Base-by-base conservation (phyloP, 2,329 filamentous ascomycete species). In the Hortaea werneckii region DNA sequence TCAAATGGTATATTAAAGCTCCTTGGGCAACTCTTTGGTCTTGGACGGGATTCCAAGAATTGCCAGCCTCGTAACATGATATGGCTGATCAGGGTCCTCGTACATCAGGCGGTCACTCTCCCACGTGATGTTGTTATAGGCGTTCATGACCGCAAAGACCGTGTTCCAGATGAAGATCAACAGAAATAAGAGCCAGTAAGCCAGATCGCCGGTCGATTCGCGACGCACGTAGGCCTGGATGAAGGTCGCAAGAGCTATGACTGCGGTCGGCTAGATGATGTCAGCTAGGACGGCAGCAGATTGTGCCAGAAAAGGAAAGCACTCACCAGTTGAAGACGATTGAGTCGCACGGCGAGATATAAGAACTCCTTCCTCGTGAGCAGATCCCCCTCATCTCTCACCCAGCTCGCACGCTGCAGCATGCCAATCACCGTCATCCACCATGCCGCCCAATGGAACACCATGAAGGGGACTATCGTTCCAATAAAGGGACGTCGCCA, bases 81-180 rank as follows among this genome's bases (percentile, higher is more conserved):
- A 59, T 3, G 57, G 52, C 6, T 53, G 53, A 20, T 53, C 51
- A 34, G 55, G 56, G 42, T 61, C 59, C 50, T 61, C 59, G 50
- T 58, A 61, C 44, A 50, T 47, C 20, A 59, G 47, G 3, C 58
- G 54, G 34, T 60, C 58, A 30, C 43, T 49, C 41, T 60, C 58
- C 58, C 59, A 62, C 12, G 58, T 59, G 47, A 63, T 62, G 48
- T 63, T 64, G 52, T 64, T 64, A 53, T 64, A 64, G 1, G 60
- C 61, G 49, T 64, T 64, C 59, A 64, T 62, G 43, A 64, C 60
- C 39, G 50, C 57, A 37, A 54, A 54, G 32, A 63, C 60, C 4
- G 53, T 60, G 40, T 63, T 60, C 49, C 60, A 56, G 50, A 64
- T 64, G 58, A 63, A 64, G 41, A 59, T 52, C 10, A 63, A 50